Percentiles rank a stretch among this genome's conserved stretches.
Conservation (phyloP, 2,329 filamentous ascomycete genomes). For the Beauveria rudraprayagi region DNA sequence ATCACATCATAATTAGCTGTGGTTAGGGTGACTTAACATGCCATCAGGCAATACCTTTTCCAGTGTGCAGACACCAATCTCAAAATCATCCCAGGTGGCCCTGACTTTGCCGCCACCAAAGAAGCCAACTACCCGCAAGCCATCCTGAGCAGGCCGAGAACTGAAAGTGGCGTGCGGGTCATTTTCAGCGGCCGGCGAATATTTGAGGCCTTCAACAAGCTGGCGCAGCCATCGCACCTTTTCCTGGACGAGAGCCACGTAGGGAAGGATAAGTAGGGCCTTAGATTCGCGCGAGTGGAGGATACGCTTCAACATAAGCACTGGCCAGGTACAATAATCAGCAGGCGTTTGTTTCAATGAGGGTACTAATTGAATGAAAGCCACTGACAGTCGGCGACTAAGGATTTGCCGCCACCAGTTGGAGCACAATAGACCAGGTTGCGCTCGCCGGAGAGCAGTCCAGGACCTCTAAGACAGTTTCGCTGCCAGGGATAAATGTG, state of each 20-base stretch:
- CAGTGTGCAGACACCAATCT: conserved; percentile 71
- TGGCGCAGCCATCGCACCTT: conserved; percentile 67
- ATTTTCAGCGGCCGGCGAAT: conserved; percentile 26
- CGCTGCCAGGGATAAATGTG: conserved; percentile 76
- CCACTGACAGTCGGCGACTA: conserved; percentile 53
- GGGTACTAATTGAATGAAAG: neutral
- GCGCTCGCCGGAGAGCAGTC: conserved; percentile 54
- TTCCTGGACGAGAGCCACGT: conserved; percentile 72
- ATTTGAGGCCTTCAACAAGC: conserved; percentile 52
- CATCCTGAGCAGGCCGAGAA: conserved; percentile 47
- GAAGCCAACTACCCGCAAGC: conserved; percentile 61
- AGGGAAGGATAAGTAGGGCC: conserved; percentile 65
- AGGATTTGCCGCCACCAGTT: conserved; percentile 69
- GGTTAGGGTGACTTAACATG: neutral
- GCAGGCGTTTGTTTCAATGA: conserved; percentile 13
- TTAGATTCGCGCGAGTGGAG: conserved; percentile 57
- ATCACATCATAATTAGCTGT: neutral
- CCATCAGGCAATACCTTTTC: conserved; percentile 48
- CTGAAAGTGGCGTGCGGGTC: conserved; percentile 40
- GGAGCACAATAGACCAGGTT: conserved; percentile 76
- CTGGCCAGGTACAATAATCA: conserved; percentile 20
- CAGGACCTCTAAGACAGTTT: conserved; percentile 60
- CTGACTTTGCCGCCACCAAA: conserved; percentile 65
- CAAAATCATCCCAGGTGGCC: conserved; percentile 63
- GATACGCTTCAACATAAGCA: conserved; percentile 65